Base-by-base conservation (phyloP, 1,139 yeast species). In the Yarrowia galli region DNA sequence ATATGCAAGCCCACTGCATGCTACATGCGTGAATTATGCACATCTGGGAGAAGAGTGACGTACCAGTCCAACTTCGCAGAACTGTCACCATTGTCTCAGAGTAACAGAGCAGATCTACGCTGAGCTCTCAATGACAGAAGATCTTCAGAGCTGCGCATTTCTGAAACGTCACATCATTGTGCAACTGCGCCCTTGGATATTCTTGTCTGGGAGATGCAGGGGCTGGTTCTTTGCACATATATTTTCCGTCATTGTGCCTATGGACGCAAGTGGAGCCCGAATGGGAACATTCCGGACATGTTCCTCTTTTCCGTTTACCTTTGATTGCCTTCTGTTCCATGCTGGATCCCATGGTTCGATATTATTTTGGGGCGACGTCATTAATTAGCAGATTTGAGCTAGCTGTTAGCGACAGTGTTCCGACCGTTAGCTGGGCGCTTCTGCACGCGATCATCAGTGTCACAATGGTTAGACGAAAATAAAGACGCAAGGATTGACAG, bases 321-420 rank as follows among this genome's bases (percentile, higher is more conserved):
- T 49, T 49, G 18, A 49, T 49, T 49, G 54, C 54, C 36, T 12
- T 25, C 35, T 16, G 36, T 40, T 48, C 46, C 35, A 18, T 49
- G 23, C 40, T 20, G 10, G 13, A 10, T 28, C 32, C 32, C 32
- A 28, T 48, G 53, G 53, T 15, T n/a, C 36, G 54, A 49, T 49
- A 49, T 49, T 49, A 49, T 32, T 18, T 28, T 32, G 18, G n/a
- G n/a, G n/a, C n/a, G n/a, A n/a, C n/a, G n/a, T n/a, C n/a, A n/a
- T n/a, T 25, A 6, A 25, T 12, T 25, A 7, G 23, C 25, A 43
- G 23, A 10, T 43, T 43, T 8, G 20, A 38, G 42, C 42, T n/a
- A 4, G 8, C 7, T 25, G 16, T 36, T 13, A 36, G 40, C n/a
- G 2, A 15, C 18, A 15, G 8, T 38, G 15, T 16, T 35, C 16